These are phyloP conservation scores for Coprinopsis sp. DNA, from an alignment of 768 basidiomycete species.

Conservation along the genomic window DNA sequence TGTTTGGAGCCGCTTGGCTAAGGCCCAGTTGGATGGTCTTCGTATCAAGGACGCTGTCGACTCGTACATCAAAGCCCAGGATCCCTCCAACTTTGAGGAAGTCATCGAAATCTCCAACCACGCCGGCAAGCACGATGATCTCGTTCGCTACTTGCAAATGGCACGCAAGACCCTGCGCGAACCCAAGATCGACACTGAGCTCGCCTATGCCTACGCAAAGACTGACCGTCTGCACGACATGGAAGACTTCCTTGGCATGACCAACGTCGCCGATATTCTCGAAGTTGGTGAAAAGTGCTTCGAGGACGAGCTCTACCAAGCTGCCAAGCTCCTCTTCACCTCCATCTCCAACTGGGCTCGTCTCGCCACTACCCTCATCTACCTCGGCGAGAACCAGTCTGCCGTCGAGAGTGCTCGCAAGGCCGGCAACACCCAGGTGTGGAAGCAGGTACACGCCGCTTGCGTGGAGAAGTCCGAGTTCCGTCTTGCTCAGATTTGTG, in stretches of 20 bases:
- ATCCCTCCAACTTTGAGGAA: conserved; percentile 89
- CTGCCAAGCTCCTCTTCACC: conserved; percentile 90
- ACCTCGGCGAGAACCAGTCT: conserved; percentile 95
- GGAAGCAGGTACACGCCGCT: conserved; percentile 99
- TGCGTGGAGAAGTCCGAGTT: conserved; percentile 98
- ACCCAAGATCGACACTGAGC: conserved; percentile 95
- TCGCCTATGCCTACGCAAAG: conserved; percentile 98
- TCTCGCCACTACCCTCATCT: conserved; percentile 95
- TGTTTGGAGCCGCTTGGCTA: conserved; percentile 97
- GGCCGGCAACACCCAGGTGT: conserved; percentile 99
- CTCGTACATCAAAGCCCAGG: conserved; percentile 97
- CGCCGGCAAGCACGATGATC: conserved; percentile 90
- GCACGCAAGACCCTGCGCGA: conserved; percentile 95
- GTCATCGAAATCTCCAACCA: conserved; percentile 94
- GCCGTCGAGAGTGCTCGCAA: conserved; percentile 99
- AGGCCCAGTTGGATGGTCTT: conserved; percentile 96
- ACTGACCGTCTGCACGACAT: conserved; percentile 93
- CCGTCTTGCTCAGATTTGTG: conserved; percentile 97
- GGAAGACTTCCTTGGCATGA: conserved; percentile 99
- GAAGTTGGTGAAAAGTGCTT: conserved; percentile 99
- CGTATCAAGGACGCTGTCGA: conserved; percentile 98
- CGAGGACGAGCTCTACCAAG: conserved; percentile 96
- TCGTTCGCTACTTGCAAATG: conserved; percentile 98
- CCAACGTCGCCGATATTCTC: conserved; percentile 95
- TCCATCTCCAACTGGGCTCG: conserved; percentile 99